phyloP scores from a whole-genome alignment of 1,284 basidiomycete genomes.

The Ganoderma lucidum region DNA sequence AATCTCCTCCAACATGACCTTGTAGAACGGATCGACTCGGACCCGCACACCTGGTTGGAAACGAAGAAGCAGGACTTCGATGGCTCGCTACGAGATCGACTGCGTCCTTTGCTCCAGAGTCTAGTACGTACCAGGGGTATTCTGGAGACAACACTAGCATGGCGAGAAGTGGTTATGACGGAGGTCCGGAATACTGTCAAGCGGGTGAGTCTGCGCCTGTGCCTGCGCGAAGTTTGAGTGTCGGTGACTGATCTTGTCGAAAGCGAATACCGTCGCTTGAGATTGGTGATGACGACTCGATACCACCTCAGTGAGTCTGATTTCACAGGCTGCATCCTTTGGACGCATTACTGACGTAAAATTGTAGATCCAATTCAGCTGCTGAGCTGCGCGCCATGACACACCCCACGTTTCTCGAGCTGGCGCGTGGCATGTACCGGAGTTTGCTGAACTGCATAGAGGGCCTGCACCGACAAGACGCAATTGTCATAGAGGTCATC shows the following conservation, averaged over 20 bases:
- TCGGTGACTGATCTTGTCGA: conserved; percentile 3
- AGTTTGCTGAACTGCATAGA: conserved; percentile 77
- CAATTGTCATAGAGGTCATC: conserved; percentile 68
- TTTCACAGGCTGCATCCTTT: neutral
- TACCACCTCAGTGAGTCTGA: conserved; percentile 39
- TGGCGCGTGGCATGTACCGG: conserved; percentile 71
- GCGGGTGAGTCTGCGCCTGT: conserved; percentile 50
- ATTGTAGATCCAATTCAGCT: conserved; percentile 46
- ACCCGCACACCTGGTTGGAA: conserved; percentile 33
- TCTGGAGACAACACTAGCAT: conserved; percentile 74
- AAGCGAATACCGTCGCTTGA: conserved; percentile 70
- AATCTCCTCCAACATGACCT: conserved; percentile 76
- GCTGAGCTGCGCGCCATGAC: conserved; percentile 72
- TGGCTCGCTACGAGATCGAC: conserved; percentile 59
- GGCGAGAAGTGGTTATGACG: conserved; percentile 79
- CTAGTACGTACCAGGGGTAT: conserved; percentile 80
- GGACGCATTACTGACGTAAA: conserved; percentile 1
- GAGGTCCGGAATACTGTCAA: conserved; percentile 72
- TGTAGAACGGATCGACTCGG: conserved; percentile 53
- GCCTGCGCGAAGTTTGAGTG: neutral
- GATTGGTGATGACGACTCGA: conserved; percentile 57
- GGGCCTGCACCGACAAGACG: conserved; percentile 73
- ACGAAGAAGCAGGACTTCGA: conserved; percentile 42
- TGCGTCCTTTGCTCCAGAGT: conserved; percentile 79
- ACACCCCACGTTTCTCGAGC: conserved; percentile 73